phyloP scores from a whole-genome alignment of 2,329 filamentous ascomycete species.

The Parastagonospora nodorum region DNA sequence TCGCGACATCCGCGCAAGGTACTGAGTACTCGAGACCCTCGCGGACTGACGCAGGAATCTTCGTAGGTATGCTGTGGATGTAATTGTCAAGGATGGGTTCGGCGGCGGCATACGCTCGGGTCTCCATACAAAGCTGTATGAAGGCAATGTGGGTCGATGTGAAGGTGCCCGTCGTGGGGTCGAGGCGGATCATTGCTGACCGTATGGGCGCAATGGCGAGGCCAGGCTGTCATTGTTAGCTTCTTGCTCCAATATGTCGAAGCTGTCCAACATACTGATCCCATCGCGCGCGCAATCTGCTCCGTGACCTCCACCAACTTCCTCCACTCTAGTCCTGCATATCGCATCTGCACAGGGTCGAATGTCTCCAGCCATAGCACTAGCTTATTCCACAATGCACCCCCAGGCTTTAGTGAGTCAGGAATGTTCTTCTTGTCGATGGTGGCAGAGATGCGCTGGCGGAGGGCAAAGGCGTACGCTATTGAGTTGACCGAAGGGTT shows the following conservation, averaged over 20 bases:
- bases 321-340: constrained; percentile 56
- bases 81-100: constrained; percentile 67
- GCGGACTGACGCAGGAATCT: constrained; percentile 29
- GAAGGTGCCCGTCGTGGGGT: constrained; percentile 69
- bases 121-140: constrained; percentile 61
- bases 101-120: constrained; percentile 59
- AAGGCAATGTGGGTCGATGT: constrained; percentile 67
- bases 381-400: constrained; percentile 56
- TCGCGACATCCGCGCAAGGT: constrained; percentile 47
- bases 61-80: constrained; percentile 67
- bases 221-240: constrained; percentile 32
- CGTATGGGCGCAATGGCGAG: constrained; percentile 48
- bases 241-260: neutral
- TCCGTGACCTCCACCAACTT: constrained; percentile 51
- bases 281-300: constrained; percentile 35
- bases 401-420: constrained; percentile 50
- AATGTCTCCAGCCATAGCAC: constrained; percentile 55
- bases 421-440: constrained; percentile 46
- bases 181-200: constrained; percentile 66
- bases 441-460: constrained; percentile 51
- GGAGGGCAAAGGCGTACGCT: constrained; percentile 62
- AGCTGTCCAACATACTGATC: constrained; percentile 31
- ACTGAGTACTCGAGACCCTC: constrained; percentile 47
- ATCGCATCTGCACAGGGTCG: constrained; percentile 61
- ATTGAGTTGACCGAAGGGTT: constrained; percentile 64